Evolutionary conservation across 352 stramenopile genomes (phyloP).

Genomic region (Phytophthora meadii): DNA sequence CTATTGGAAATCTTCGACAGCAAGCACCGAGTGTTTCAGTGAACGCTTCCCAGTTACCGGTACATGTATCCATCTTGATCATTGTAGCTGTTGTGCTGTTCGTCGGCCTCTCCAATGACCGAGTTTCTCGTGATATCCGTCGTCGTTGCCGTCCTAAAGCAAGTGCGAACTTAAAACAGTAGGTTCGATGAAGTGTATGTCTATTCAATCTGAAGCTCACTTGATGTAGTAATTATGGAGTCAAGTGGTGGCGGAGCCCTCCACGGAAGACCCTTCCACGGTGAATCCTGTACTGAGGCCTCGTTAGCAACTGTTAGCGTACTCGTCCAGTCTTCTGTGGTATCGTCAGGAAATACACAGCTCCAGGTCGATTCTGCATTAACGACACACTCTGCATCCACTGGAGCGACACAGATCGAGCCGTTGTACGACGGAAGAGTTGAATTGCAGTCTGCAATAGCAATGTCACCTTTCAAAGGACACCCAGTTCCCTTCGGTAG

Average conservation of each 20-base stretch:
- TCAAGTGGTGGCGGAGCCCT: slow-evolving; percentile 26
- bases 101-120: slow-evolving; percentile 62
- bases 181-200: background rate
- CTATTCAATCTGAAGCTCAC: background rate
- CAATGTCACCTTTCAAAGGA: slow-evolving; percentile 45
- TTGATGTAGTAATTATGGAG: background rate
- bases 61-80: slow-evolving; percentile 51
- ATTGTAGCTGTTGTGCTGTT: slow-evolving; percentile 45
- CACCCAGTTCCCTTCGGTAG: slow-evolving; percentile 42
- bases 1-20: slow-evolving; percentile 31
- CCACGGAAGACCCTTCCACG: slow-evolving; percentile 31
- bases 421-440: slow-evolving; percentile 50
- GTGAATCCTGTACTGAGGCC: slow-evolving; percentile 6
- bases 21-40: background rate
- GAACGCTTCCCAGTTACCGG: slow-evolving; percentile 25
- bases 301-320: slow-evolving; percentile 18
- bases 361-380: slow-evolving; percentile 36
- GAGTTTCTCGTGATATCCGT: slow-evolving; percentile 49
- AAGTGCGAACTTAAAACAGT: background rate
- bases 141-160: slow-evolving; percentile 51
- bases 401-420: slow-evolving; percentile 38
- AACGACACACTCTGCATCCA: slow-evolving; percentile 36
- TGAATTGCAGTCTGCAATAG: slow-evolving; percentile 43
- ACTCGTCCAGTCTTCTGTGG: slow-evolving; percentile 10
- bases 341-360: slow-evolving; percentile 34